phyloP scores from a whole-genome alignment of 1,139 yeast genomes.

The Suhomyces bokatorum region DNA sequence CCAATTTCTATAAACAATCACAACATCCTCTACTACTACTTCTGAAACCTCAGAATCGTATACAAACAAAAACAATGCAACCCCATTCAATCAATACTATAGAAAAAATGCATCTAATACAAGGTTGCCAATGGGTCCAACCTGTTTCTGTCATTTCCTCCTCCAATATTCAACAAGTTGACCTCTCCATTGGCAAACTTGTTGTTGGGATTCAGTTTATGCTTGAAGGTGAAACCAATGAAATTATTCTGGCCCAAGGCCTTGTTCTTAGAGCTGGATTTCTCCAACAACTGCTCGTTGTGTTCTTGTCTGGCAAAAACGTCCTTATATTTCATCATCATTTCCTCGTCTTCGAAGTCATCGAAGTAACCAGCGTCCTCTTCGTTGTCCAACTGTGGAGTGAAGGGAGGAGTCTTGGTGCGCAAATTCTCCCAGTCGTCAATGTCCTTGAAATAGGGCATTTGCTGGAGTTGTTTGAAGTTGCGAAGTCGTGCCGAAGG shows the following conservation, averaged over 20 bases:
- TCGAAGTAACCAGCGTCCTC: conserved; percentile 99
- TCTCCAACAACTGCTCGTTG: conserved; percentile 76
- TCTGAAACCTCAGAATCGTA: background rate
- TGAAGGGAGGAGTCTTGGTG: conserved; percentile 81
- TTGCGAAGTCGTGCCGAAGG: conserved; percentile 74
- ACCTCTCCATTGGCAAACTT: conserved; percentile 46
- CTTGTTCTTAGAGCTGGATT: conserved; percentile 38
- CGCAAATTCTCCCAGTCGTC: conserved; percentile 70
- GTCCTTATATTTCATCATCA: conserved; percentile 97
- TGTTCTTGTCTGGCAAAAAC: conserved; percentile 89
- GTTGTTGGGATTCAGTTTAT: conserved; percentile 66
- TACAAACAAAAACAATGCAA: conserved; percentile 4
- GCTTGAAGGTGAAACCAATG: conserved; percentile 96
- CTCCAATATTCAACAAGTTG: conserved; percentile 34
- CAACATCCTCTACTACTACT: background rate
- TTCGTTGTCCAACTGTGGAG: conserved; percentile 94
- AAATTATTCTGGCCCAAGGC: conserved; percentile 54
- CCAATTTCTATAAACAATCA: background rate
- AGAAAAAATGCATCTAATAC: conserved; percentile 24
- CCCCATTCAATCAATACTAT: background rate
- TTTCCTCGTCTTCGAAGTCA: conserved; percentile 93
- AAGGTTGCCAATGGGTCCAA: conserved; percentile 51
- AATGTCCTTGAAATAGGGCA: conserved; percentile 81
- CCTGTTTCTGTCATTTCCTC: conserved; percentile 22
- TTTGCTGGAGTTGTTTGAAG: conserved; percentile 76